phyloP scores from a whole-genome alignment of 2,329 filamentous ascomycete genomes.

The Septoria petroselini region DNA sequence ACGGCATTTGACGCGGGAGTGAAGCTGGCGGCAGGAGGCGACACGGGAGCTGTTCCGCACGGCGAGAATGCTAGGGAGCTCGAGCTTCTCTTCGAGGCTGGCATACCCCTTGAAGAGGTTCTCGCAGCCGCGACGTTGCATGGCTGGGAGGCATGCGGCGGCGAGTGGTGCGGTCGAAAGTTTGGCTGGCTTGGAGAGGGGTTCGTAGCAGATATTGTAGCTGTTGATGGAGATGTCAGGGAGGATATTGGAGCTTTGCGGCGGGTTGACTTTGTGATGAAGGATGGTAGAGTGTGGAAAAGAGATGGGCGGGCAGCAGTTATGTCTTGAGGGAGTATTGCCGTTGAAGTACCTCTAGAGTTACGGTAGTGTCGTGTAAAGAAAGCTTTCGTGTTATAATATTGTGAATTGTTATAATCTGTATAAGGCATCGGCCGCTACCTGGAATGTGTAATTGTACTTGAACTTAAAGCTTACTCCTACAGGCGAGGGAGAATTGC shows the following conservation, averaged over 20 bases:
- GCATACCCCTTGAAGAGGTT: conserved; percentile 51
- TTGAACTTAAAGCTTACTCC: too few species aligned
- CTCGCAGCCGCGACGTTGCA: conserved; percentile 51
- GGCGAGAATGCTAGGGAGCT: conserved; percentile 54
- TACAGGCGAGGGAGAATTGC: too few species aligned
- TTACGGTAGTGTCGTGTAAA: too few species aligned
- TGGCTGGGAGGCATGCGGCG: conserved; percentile 57
- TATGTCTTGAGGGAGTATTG: too few species aligned
- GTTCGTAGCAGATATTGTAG: conserved; percentile 52
- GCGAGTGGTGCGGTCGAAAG: conserved; percentile 49
- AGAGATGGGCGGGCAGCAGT: conserved; percentile 28
- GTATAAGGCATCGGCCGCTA: too few species aligned
- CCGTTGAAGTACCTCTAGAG: too few species aligned
- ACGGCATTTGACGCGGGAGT: conserved; percentile 49
- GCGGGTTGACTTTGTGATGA: conserved; percentile 56
- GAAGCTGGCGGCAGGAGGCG: conserved; percentile 52
- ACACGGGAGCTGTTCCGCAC: conserved; percentile 55
- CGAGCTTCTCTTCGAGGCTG: conserved; percentile 54
- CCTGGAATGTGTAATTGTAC: too few species aligned
- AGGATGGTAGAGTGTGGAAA: conserved; percentile 55
- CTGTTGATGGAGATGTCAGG: conserved; percentile 47
- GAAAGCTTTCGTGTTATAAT: too few species aligned
- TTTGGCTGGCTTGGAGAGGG: conserved; percentile 55
- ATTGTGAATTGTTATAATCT: too few species aligned
- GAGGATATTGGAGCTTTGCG: conserved; percentile 45